phyloP scores from a whole-genome alignment of 805 yeast species.

The Grigorovia yakushimaensis region DNA sequence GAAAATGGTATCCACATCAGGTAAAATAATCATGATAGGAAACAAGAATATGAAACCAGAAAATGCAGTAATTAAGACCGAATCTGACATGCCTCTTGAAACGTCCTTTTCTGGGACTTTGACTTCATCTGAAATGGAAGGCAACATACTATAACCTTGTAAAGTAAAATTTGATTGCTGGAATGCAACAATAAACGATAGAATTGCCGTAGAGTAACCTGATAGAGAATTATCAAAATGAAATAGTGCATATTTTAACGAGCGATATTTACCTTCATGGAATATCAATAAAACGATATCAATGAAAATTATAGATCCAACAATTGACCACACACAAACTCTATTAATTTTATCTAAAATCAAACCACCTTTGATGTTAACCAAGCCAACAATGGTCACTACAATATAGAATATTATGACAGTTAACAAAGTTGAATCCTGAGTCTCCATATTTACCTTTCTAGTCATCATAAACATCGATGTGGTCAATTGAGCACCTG shows the following conservation, averaged over 20 bases:
- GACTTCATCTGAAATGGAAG: conserved; percentile 77
- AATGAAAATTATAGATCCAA: conserved; percentile 58
- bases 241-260: conserved; percentile 49
- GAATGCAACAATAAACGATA: conserved; percentile 69
- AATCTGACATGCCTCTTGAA: conserved; percentile 60
- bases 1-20: conserved; percentile 47
- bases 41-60: conserved; percentile 65
- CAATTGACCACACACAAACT: conserved; percentile 66
- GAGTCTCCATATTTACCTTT: conserved; percentile 37
- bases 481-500: conserved; percentile 65
- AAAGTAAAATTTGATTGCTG: conserved; percentile 72
- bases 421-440: conserved; percentile 39
- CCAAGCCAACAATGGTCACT: conserved; percentile 49
- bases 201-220: conserved; percentile 56
- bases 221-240: conserved; percentile 62
- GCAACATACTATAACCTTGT: conserved; percentile 76
- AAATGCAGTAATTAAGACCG: conserved; percentile 54
- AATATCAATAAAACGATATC: conserved; percentile 51
- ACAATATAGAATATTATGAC: conserved; percentile 47
- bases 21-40: conserved; percentile 63
- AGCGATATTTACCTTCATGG: conserved; percentile 47
- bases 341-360: conserved; percentile 55
- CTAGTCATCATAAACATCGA: conserved; percentile 51
- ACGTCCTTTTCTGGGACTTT: conserved; percentile 62
- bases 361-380: conserved; percentile 52